Evolutionary conservation across 306 rosid genomes (phyloP).

Genomic region (Gynostemma pentaphyllum): DNA sequence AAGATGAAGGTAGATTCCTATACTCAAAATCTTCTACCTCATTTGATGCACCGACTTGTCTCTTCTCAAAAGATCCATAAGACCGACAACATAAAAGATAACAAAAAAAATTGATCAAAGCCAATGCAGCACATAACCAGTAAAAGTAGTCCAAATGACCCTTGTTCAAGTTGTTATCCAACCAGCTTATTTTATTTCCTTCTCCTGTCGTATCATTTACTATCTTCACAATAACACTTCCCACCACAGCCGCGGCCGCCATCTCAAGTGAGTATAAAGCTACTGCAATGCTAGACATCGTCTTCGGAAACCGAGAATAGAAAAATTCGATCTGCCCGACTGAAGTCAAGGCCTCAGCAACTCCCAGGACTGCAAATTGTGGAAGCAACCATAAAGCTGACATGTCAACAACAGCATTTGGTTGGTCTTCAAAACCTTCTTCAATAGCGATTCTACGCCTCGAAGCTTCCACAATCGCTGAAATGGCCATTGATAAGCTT

Average conservation of each 20-base stretch:
- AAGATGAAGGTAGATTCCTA: conserved; percentile 23
- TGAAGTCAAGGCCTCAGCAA: not conserved
- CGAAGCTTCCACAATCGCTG: not conserved
- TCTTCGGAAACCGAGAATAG: conserved; percentile 3
- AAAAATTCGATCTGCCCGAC: conserved; percentile 1
- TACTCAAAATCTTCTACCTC: conserved; percentile 21
- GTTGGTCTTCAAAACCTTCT: conserved; percentile 3
- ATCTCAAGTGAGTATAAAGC: conserved; percentile 4
- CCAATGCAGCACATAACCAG: conserved; percentile 3
- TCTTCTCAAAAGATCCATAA: conserved; percentile 10
- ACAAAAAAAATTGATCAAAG: not conserved
- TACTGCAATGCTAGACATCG: conserved; percentile 5
- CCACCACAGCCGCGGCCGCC: conserved; percentile 1
- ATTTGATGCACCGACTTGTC: conserved; percentile 6
- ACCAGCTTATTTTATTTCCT: not conserved
- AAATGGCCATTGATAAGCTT: not conserved
- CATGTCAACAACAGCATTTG: not conserved
- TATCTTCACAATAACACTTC: not conserved
- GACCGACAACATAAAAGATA: not conserved
- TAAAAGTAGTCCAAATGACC: conserved; percentile 8
- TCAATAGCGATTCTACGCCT: conserved; percentile 8
- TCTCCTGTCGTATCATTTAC: not conserved
- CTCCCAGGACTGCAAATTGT: conserved; percentile 3
- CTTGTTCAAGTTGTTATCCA: conserved; percentile 2
- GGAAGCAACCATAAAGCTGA: conserved; percentile 3